Conservation (phyloP, 805 yeast genomes). For the Saturnispora mendoncae region DNA sequence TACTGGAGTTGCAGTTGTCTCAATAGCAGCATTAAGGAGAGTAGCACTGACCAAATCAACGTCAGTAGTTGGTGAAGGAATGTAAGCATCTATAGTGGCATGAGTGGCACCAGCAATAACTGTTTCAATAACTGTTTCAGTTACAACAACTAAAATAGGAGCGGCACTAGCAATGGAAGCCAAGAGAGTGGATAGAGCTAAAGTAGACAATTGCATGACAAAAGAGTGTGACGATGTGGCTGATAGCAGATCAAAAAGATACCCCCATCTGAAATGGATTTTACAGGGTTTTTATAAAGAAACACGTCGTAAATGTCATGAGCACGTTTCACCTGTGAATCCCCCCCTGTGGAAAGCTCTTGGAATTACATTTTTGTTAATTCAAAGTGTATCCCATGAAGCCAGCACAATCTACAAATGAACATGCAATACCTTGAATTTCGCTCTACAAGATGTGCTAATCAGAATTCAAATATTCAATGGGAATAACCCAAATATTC, state of each 20-base stretch:
- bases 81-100: slow-evolving; percentile 13
- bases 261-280: background rate
- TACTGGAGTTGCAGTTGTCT: slow-evolving; percentile 5
- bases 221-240: background rate
- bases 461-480: too few species aligned
- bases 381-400: too few species aligned
- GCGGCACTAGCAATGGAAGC: slow-evolving; percentile 19
- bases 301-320: background rate
- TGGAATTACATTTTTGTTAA: too few species aligned
- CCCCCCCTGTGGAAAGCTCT: too few species aligned
- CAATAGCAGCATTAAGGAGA: slow-evolving; percentile 6
- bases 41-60: background rate
- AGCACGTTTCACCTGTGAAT: background rate
- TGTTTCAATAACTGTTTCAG: slow-evolving; percentile 20
- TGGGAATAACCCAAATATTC: too few species aligned
- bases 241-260: background rate
- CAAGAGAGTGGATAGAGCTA: slow-evolving; percentile 18
- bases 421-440: too few species aligned
- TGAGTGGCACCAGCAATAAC: slow-evolving; percentile 14
- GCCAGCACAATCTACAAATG: too few species aligned
- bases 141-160: slow-evolving; percentile 21
- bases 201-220: slow-evolving; percentile 4
- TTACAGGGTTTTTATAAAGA: background rate
- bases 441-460: too few species aligned
- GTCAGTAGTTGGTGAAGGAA: slow-evolving; percentile 4